A percentile compares a stretch with the other conserved stretches of the same genome.
phyloP scores from a whole-genome alignment of 2,329 filamentous ascomycete genomes.

The Alternaria metachromatica region DNA sequence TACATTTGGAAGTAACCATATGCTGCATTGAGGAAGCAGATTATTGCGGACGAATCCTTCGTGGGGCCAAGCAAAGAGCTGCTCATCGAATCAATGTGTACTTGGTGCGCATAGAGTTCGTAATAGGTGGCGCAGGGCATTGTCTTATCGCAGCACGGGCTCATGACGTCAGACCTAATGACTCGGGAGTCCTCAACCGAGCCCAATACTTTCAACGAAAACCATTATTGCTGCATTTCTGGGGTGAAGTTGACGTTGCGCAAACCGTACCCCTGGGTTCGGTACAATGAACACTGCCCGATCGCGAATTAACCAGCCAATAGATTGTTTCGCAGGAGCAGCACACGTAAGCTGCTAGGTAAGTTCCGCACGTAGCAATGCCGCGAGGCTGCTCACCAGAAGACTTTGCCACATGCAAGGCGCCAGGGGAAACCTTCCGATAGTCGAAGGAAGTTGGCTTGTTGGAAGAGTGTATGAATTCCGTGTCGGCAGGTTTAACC shows the following conservation, averaged over 20 bases:
- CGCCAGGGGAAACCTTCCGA: neutral
- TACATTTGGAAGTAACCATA: rapidly evolving
- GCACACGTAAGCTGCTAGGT: neutral
- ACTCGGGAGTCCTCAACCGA: neutral
- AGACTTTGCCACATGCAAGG: neutral
- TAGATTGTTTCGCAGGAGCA: neutral
- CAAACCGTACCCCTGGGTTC: neutral
- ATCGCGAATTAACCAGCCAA: neutral
- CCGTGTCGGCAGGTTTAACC: neutral
- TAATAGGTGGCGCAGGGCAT: neutral
- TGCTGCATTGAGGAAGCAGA: neutral
- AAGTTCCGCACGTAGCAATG: neutral
- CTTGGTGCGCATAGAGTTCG: rapidly evolving
- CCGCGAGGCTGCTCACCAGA: neutral
- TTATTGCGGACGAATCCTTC: neutral
- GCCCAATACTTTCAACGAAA: no score
- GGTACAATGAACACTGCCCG: neutral
- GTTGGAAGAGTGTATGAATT: no score
- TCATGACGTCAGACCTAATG: neutral
- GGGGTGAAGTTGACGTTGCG: rapidly evolving
- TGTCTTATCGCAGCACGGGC: neutral
- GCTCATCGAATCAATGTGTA: neutral
- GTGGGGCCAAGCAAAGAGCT: neutral
- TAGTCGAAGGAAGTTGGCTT: no score
- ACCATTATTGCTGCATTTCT: neutral